Percentiles rank a stretch among this genome's conserved stretches.
phyloP scores from a whole-genome alignment of 1,139 yeast genomes.

The Pichia sp. region DNA sequence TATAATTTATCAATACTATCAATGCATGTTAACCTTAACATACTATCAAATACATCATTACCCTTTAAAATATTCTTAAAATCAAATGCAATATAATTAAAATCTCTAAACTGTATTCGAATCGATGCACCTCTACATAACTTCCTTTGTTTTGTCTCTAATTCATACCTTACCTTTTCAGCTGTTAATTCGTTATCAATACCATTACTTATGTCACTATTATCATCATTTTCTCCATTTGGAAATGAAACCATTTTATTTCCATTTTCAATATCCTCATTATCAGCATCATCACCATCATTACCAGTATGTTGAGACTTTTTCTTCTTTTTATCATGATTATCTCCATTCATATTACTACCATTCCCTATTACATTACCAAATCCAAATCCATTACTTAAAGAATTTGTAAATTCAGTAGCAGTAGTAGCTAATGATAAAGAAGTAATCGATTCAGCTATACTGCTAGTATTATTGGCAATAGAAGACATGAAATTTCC shows the following conservation, averaged over 20 bases:
- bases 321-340: neutral
- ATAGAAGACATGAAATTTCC: neutral
- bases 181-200: neutral
- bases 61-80: conserved; percentile 57
- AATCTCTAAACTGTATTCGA: conserved; percentile 77
- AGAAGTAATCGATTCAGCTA: conserved; percentile 4
- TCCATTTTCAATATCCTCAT: neutral
- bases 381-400: conserved; percentile 10
- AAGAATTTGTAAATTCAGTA: conserved; percentile 9
- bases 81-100: conserved; percentile 76
- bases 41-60: conserved; percentile 63
- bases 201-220: neutral
- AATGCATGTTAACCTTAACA: conserved; percentile 59
- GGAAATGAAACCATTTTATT: neutral
- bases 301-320: neutral
- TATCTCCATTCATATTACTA: neutral
- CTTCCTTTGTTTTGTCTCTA: conserved; percentile 17
- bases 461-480: neutral
- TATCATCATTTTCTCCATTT: neutral
- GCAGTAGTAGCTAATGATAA: conserved; percentile 6
- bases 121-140: conserved; percentile 50
- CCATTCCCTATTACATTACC: neutral
- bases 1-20: conserved; percentile 52
- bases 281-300: neutral
- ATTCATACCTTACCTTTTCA: conserved; percentile 1